Evolutionary conservation across 352 stramenopile species (phyloP), one percentile per base, ranked within the genome.

Genomic region (Phytophthora sojae): DNA sequence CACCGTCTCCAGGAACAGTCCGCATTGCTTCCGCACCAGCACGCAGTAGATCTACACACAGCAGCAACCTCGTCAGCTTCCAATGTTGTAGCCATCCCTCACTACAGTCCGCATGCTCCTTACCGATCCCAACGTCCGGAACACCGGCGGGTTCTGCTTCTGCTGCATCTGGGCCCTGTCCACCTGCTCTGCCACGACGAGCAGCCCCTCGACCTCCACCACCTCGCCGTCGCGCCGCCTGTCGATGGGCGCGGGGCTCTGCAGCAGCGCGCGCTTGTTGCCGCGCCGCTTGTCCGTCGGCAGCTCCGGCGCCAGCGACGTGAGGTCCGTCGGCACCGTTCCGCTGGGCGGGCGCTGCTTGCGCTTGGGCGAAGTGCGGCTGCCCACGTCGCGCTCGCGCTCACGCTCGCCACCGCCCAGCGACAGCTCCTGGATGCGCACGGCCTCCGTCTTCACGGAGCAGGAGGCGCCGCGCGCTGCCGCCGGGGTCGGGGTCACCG

Each of bases 111-210:
- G 21, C 23, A 29, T 11, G 45, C 15, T 19, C 21, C 21, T 49
- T 59, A 92, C 82, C 71, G 80, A 85, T 66, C 85, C 83, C 0
- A 90, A 69, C 23, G 83, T 88, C 6, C 71, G 69, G 32, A 73
- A 78, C 3, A 78, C 73, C 15, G 69, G 53, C 52, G 57, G 15
- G 15, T 62, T 51, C 45, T 69, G 47, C 42, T 23, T 32, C 7
- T 29, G 52, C 29, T 56, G 50, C 19, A 14, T 39, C 32, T 39
- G 32, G 32, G 23, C 54, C 26, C 49, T 37, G 50, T 75, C 69
- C 26, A 80, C 69, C 58, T 89, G 75, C 54, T 91, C 80, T 2
- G 77, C 78, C 11, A 93, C 80, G 0, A 77, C 52, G 9, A 93
- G 64, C 57, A 82, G 58, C 11, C 85, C 85, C 51, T 93, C 73